phyloP scores from a whole-genome alignment of 345 rosid species.

The Mallotus nudiflorus region DNA sequence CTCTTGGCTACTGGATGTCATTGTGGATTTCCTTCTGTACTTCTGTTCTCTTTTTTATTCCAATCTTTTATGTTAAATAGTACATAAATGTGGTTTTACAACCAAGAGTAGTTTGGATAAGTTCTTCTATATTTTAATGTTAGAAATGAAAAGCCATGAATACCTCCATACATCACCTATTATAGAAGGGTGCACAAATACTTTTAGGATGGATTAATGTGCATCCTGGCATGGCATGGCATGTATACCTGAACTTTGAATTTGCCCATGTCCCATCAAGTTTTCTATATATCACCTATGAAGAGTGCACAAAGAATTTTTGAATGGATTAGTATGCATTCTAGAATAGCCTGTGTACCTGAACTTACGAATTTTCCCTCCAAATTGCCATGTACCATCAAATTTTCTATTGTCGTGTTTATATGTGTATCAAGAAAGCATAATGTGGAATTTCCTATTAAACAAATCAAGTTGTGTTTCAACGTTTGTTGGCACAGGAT shows the following conservation, averaged over 20 bases:
- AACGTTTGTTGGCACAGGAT: slow-evolving; percentile 43
- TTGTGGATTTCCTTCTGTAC: no score
- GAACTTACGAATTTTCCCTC: no score
- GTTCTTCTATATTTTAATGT: background rate
- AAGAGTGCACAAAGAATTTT: no score
- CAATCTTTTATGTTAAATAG: background rate
- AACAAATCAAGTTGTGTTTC: slow-evolving; percentile 5
- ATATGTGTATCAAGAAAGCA: background rate
- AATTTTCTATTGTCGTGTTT: background rate
- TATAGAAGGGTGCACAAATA: no score
- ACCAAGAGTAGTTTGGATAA: background rate
- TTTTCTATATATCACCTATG: background rate
- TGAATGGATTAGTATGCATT: no score
- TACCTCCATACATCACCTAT: background rate
- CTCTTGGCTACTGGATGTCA: no score
- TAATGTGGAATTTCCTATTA: background rate
- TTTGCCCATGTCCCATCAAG: background rate
- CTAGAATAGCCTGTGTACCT: no score
- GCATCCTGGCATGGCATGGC: no score
- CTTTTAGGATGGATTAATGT: no score
- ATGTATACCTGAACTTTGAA: no score
- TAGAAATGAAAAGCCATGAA: background rate
- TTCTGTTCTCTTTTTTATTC: background rate
- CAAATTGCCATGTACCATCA: background rate
- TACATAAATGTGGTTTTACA: no score